Percentiles rank a stretch among this genome's conserved stretches.
phyloP scores from a whole-genome alignment of 2,329 filamentous ascomycete genomes.

The Neonectria hederae region DNA sequence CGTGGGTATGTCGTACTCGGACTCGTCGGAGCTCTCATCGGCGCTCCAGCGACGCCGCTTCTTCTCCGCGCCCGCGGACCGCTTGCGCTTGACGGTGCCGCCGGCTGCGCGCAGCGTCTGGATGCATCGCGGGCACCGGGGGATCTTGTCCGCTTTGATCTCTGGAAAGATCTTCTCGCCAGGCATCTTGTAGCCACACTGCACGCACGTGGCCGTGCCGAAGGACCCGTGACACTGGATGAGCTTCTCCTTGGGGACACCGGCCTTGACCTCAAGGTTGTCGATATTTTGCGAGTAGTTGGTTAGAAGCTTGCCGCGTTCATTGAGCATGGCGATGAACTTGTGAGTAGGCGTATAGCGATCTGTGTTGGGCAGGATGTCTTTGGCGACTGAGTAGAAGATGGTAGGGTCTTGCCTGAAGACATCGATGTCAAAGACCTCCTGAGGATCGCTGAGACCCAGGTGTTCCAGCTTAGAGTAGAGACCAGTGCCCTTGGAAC shows the following conservation, averaged over 20 bases:
- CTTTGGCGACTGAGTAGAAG: constrained; percentile 91
- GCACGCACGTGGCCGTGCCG: constrained; percentile 87
- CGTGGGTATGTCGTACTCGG: constrained; percentile 65
- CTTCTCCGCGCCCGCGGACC: constrained; percentile 53
- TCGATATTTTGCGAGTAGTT: constrained; percentile 99
- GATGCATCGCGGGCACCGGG: constrained; percentile 78
- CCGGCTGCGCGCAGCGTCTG: constrained; percentile 55
- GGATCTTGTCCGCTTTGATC: constrained; percentile 79
- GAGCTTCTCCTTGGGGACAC: constrained; percentile 81
- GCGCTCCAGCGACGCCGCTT: constrained; percentile 51
- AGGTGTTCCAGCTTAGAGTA: constrained; percentile 86
- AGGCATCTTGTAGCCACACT: constrained; percentile 77
- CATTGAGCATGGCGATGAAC: constrained; percentile 89
- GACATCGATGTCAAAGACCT: constrained; percentile 91
- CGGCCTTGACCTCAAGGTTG: constrained; percentile 89
- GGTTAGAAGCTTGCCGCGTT: constrained; percentile 88
- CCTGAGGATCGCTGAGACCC: constrained; percentile 84
- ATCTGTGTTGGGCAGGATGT: constrained; percentile 84
- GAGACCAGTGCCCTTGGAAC: constrained; percentile 90
- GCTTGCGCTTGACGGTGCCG: constrained; percentile 50
- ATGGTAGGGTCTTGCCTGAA: constrained; percentile 88
- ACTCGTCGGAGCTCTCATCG: constrained; percentile 56
- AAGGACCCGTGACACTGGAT: constrained; percentile 98
- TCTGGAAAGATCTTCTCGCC: constrained; percentile 84
- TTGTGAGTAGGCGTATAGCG: constrained; percentile 91